Evolutionary conservation across 2,329 filamentous ascomycete species (phyloP).

Genomic region (Elsinoe fawcettii): DNA sequence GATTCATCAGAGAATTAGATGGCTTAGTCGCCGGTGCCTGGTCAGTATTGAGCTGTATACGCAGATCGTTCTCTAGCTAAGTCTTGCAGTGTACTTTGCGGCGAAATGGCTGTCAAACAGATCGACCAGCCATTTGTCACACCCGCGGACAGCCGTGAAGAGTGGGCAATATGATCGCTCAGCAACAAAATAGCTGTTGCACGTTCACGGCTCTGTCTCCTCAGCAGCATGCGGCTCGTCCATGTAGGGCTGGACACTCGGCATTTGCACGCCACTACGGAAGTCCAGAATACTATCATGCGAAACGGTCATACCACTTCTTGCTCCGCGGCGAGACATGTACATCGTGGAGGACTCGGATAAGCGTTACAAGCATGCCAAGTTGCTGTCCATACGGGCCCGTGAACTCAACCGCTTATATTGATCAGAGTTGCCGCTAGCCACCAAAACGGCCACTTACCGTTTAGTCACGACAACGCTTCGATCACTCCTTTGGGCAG

Average conservation of each 20-base stretch:
- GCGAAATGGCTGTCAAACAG: conserved; percentile 87
- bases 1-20: conserved; percentile 80
- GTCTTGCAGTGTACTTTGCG: conserved; percentile 69
- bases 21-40: conserved; percentile 84
- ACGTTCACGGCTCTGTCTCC: too few relatives aligned
- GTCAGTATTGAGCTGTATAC: conserved; percentile 43
- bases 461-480: neutral
- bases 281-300: too few relatives aligned
- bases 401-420: neutral
- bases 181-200: too few relatives aligned
- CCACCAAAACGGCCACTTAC: neutral
- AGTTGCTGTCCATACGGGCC: neutral
- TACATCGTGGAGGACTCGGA: neutral
- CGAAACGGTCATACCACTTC: too few relatives aligned
- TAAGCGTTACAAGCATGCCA: neutral
- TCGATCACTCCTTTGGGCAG: neutral
- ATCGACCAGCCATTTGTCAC: conserved; percentile 89
- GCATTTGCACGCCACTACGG: too few relatives aligned
- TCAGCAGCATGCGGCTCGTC: too few relatives aligned
- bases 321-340: neutral
- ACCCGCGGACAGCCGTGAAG: conserved; percentile 61
- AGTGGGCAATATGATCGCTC: conserved; percentile 57
- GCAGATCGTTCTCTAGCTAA: neutral
- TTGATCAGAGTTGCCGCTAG: conserved; percentile 3
- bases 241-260: too few relatives aligned